phyloP scores from a whole-genome alignment of 2,329 filamentous ascomycete species.

The Aspergillus hortae region DNA sequence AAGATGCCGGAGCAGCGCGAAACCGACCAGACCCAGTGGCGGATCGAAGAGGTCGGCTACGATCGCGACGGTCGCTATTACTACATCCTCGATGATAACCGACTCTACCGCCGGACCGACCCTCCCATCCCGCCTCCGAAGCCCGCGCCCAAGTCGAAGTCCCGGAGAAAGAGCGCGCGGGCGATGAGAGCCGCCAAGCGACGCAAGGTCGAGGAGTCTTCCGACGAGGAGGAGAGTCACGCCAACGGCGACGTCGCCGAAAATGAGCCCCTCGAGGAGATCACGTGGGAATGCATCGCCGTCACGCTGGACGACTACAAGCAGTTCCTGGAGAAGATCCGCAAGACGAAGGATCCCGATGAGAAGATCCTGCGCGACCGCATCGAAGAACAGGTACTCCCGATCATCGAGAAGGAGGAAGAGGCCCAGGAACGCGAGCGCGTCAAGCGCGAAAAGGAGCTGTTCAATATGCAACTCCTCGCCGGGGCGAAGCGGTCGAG shows the following conservation, averaged over 20 bases:
- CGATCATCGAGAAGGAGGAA: slow-evolving; percentile 74
- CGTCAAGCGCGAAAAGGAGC: slow-evolving; percentile 73
- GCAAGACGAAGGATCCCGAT: slow-evolving; percentile 75
- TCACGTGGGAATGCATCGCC: slow-evolving; percentile 88
- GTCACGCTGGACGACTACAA: slow-evolving; percentile 76
- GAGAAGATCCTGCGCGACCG: slow-evolving; percentile 73
- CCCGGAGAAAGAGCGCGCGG: slow-evolving; percentile 63
- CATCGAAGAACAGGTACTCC: slow-evolving; percentile 74
- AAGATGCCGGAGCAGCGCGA: slow-evolving; percentile 81
- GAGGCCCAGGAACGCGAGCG: slow-evolving; percentile 66
- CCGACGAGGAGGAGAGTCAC: slow-evolving; percentile 44
- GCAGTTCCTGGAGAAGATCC: slow-evolving; percentile 65
- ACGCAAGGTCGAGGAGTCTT: slow-evolving; percentile 50
- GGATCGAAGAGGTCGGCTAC: slow-evolving; percentile 61
- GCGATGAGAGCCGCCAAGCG: slow-evolving; percentile 68
- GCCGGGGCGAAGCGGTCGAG: slow-evolving; percentile 93
- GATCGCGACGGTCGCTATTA: slow-evolving; percentile 83
- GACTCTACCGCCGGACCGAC: slow-evolving; percentile 85
- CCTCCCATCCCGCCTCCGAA: slow-evolving; percentile 57
- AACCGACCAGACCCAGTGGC: slow-evolving; percentile 72
- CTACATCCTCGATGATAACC: slow-evolving; percentile 88
- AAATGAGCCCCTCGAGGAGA: slow-evolving; percentile 67
- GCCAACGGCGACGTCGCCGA: slow-evolving; percentile 28
- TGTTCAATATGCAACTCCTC: slow-evolving; percentile 78
- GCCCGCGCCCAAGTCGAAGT: slow-evolving; percentile 53